A percentile compares a stretch with the other conserved stretches of the same genome.
phyloP scores from a whole-genome alignment of 345 rosid species.

The Citrus cavaleriei region DNA sequence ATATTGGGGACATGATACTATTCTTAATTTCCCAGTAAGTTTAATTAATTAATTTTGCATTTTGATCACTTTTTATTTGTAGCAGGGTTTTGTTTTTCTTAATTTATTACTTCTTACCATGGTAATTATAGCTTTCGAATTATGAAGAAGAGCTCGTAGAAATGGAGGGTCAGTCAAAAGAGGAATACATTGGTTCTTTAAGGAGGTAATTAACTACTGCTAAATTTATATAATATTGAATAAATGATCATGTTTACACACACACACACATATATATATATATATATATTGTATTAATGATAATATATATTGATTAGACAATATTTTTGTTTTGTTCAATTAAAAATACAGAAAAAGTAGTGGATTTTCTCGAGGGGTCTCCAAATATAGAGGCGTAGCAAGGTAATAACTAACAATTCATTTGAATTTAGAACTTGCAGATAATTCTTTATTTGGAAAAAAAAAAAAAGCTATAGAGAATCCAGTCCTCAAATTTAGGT shows the following conservation, averaged over 20 bases:
- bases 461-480: no score
- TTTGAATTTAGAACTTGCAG: not conserved
- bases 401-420: constrained; percentile 38
- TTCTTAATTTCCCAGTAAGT: constrained; percentile 82
- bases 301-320: not conserved
- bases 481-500: not conserved
- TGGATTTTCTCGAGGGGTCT: constrained; percentile 94
- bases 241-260: not conserved
- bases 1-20: constrained; percentile 86
- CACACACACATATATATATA: no score
- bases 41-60: not conserved
- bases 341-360: constrained; percentile 67
- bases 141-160: constrained; percentile 65
- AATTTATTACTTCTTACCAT: not conserved
- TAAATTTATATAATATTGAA: no score
- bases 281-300: no score
- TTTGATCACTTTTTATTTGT: not conserved
- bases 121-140: constrained; percentile 37
- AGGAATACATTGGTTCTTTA: constrained; percentile 83
- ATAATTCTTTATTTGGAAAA: no score
- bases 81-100: no score
- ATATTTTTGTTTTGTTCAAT: not conserved
- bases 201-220: constrained; percentile 47
- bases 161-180: constrained; percentile 77
- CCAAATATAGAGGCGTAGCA: constrained; percentile 94